Conservation (phyloP, 2,329 filamentous ascomycete species). For the Piedraia hortae region DNA sequence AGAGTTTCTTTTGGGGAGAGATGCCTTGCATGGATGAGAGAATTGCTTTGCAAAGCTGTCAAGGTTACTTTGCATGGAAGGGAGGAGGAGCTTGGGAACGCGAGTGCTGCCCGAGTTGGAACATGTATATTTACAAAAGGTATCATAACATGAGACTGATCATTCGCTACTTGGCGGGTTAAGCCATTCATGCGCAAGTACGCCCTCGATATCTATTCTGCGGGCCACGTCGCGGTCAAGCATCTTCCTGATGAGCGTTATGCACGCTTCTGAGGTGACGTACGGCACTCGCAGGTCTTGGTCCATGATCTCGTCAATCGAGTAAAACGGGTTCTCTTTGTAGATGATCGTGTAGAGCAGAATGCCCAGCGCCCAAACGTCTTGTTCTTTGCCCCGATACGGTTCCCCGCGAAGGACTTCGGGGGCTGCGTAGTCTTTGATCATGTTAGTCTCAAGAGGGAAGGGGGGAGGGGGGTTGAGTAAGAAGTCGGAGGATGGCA, state of each 20-base stretch:
- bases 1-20: too few species aligned
- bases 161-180: too few species aligned
- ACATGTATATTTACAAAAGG: too few species aligned
- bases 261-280: conserved; percentile 68
- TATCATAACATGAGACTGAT: too few species aligned
- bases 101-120: too few species aligned
- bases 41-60: too few species aligned
- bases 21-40: too few species aligned
- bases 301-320: conserved; percentile 97
- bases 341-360: conserved; percentile 96
- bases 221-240: conserved; percentile 66
- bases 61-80: too few species aligned
- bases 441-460: not conserved
- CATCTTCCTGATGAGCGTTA: conserved; percentile 77
- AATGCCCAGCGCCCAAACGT: conserved; percentile 93
- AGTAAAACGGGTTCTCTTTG: conserved; percentile 98
- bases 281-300: conserved; percentile 80
- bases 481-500: conserved; percentile 10
- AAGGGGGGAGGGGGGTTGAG: not conserved
- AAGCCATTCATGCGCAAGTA: conserved; percentile 82
- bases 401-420: conserved; percentile 81
- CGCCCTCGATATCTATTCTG: conserved; percentile 62
- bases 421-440: conserved; percentile 80
- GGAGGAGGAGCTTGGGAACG: too few species aligned
- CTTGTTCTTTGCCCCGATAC: conserved; percentile 88